Percentiles rank a stretch among this genome's conserved stretches.
These are phyloP conservation scores for Chrysoporthe austroafricana DNA, from an alignment of 2,329 filamentous ascomycete genomes.

Conservation along the genomic window DNA sequence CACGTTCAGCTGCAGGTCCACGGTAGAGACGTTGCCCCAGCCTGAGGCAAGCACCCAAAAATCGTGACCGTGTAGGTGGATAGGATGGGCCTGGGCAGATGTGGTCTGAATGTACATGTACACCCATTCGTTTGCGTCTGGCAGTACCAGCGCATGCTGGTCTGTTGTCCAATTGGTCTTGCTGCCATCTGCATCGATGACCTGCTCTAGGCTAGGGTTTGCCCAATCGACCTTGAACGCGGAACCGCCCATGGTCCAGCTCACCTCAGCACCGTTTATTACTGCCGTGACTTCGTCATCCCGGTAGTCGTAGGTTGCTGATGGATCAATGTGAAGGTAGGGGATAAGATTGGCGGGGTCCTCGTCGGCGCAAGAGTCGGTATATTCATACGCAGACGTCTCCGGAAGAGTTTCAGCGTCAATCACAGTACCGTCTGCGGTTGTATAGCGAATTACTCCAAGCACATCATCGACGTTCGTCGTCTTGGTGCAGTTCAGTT, in stretches of 20 bases:
- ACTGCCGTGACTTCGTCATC: constrained; percentile 6
- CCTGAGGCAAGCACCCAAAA: constrained; percentile 16
- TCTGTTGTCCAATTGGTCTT: constrained; percentile 11
- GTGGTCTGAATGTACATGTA: constrained; percentile 13
- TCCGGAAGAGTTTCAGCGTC: constrained; percentile 2
- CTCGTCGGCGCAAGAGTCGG: constrained; percentile 15
- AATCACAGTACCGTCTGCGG: constrained; percentile 1
- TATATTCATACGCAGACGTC: constrained; percentile 3
- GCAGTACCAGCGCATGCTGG: constrained; percentile 1
- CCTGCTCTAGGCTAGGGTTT: constrained; percentile 7
- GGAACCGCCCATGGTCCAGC: background rate
- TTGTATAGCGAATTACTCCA: constrained; percentile 11
- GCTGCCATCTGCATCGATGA: background rate
- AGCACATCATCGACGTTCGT: constrained; percentile 7
- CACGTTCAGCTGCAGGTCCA: constrained; percentile 6
- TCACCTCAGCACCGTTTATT: constrained; percentile 6
- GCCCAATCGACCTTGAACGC: background rate
- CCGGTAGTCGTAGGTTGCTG: background rate
- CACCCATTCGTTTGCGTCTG: constrained; percentile 8
- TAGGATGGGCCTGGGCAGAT: constrained; percentile 8
- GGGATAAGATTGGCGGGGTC: constrained; percentile 1
- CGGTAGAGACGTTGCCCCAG: constrained; percentile 5
- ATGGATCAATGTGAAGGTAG: background rate
- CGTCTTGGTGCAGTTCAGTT: constrained; percentile 11
- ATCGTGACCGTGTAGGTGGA: constrained; percentile 22